Evolutionary conservation across 805 yeast species (phyloP).

Genomic region (Monosporozyma solicola): DNA sequence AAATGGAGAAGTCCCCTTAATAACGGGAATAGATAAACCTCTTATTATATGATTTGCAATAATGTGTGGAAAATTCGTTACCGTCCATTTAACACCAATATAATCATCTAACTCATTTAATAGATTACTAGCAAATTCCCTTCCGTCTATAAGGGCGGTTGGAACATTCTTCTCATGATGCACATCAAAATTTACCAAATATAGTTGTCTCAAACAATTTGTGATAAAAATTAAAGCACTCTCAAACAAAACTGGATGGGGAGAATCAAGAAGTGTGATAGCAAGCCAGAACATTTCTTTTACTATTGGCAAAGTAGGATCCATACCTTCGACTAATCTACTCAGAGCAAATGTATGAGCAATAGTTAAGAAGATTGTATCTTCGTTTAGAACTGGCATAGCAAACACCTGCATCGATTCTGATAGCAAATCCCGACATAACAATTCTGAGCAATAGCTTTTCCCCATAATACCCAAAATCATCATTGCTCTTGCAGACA

Average conservation of each 20-base stretch:
- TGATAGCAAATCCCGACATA: constrained; percentile 25
- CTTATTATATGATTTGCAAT: constrained; percentile 40
- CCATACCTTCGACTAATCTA: constrained; percentile 31
- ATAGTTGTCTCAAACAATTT: constrained; percentile 24
- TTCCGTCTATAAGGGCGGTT: constrained; percentile 26
- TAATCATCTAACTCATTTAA: constrained; percentile 36
- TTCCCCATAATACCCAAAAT: constrained; percentile 59
- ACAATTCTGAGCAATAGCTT: constrained; percentile 50
- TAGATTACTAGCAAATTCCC: constrained; percentile 32
- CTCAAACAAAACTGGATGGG: constrained; percentile 28
- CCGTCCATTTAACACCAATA: constrained; percentile 32
- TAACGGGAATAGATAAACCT: constrained; percentile 49
- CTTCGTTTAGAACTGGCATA: constrained; percentile 24
- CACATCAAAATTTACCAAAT: constrained; percentile 22
- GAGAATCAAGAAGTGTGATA: constrained; percentile 23
- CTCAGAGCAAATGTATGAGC: constrained; percentile 32
- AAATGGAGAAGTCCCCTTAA: constrained; percentile 40
- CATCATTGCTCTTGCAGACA: constrained; percentile 57
- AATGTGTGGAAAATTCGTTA: constrained; percentile 41
- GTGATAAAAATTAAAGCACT: constrained; percentile 32
- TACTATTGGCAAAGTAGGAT: constrained; percentile 21
- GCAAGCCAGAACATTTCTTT: constrained; percentile 32
- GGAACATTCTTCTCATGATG: constrained; percentile 24
- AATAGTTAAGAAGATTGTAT: constrained; percentile 22
- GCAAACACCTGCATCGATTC: constrained; percentile 29